These are phyloP conservation scores for Oxyria digyna DNA, from an alignment of 148 eudicot species.

Conservation along the genomic window DNA sequence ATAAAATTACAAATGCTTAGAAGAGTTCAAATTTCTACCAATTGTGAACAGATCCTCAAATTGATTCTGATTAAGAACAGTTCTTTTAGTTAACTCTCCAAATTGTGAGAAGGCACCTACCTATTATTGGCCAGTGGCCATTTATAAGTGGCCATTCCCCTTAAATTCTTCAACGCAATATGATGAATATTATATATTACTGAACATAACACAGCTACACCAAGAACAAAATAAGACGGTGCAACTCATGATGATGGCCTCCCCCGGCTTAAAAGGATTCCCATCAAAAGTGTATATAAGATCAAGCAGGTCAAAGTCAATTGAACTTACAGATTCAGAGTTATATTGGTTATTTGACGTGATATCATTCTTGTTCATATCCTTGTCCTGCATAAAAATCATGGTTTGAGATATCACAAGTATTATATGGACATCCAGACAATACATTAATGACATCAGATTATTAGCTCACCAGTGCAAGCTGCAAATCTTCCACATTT, in stretches of 20 bases:
- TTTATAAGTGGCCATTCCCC: not conserved
- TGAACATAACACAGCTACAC: not conserved
- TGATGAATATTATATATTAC: not conserved
- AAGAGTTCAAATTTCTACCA: not conserved
- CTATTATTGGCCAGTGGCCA: not conserved
- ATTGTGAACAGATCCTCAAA: not conserved
- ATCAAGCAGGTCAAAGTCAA: not conserved
- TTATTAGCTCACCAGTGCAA: conserved; percentile 48
- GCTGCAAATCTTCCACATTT: conserved; percentile 52
- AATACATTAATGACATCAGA: conserved; percentile 5
- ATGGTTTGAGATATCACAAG: not conserved
- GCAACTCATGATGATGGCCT: not conserved
- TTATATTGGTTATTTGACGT: conserved; percentile 18
- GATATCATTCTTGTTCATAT: conserved; percentile 25
- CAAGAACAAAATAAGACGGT: not conserved
- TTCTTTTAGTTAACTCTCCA: not conserved
- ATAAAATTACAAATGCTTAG: not conserved
- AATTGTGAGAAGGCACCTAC: not conserved
- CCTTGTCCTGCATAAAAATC: conserved; percentile 40
- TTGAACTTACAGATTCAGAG: conserved; percentile 31
- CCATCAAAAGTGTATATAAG: no score
- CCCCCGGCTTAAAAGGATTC: not conserved
- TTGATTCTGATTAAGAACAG: not conserved
- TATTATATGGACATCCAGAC: not conserved
- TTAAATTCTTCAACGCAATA: not conserved